These are phyloP conservation scores for Colletotrichum sp. DNA, from an alignment of 2,329 filamentous ascomycete genomes.

Conservation along the genomic window DNA sequence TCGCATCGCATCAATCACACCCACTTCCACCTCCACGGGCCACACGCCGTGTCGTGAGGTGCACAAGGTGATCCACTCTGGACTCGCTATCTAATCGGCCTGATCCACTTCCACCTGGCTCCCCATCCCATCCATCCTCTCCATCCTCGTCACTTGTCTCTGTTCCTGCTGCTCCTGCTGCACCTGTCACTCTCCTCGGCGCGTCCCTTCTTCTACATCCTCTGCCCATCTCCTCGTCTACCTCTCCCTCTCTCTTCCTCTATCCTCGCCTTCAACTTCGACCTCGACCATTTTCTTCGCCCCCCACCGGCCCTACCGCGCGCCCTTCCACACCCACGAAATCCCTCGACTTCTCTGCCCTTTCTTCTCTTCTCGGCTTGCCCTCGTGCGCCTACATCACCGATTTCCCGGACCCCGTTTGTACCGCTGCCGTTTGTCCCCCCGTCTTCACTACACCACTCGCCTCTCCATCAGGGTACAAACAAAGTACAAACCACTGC, in stretches of 20 bases:
- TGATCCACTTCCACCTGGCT: slow-evolving; percentile 1
- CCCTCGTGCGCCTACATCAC: neutral
- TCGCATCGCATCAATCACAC: slow-evolving; percentile 10
- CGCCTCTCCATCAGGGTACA: neutral
- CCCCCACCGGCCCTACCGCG: neutral
- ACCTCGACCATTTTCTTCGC: neutral
- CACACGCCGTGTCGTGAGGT: neutral
- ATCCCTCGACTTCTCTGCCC: slow-evolving; percentile 14
- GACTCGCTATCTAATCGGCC: slow-evolving; percentile 15
- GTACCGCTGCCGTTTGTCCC: slow-evolving; percentile 13
- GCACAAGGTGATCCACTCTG: neutral
- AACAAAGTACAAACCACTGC: slow-evolving; percentile 2
- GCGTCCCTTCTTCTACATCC: slow-evolving; percentile 20
- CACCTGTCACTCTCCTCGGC: slow-evolving; percentile 14
- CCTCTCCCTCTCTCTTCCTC: neutral
- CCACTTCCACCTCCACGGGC: neutral
- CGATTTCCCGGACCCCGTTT: neutral
- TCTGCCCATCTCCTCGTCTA: slow-evolving; percentile 8
- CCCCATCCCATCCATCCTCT: neutral
- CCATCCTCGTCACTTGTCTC: slow-evolving; percentile 19
- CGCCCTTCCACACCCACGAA: slow-evolving; percentile 2
- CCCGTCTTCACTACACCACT: neutral
- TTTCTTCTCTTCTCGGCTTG: neutral
- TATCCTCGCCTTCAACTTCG: slow-evolving; percentile 4
- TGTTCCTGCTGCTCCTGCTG: neutral